Evolutionary conservation across 768 basidiomycete genomes (phyloP), one percentile per base, ranked within the genome.

Genomic region (Mycena capillaripes): DNA sequence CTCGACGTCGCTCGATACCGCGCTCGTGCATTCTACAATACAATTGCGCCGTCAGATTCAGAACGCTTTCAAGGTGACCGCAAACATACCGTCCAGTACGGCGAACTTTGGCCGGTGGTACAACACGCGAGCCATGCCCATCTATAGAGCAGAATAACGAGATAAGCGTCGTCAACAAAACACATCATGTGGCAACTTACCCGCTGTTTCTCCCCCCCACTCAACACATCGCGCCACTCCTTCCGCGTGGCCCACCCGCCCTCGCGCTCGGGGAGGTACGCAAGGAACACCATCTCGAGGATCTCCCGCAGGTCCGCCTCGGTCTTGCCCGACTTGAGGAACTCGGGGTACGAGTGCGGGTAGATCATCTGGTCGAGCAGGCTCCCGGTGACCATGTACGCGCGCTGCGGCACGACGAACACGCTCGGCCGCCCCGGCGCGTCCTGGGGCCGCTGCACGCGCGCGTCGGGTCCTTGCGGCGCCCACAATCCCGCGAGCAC

Each of bases 161-260:
- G 77, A 69, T 25, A 65, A 61, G 14, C 56, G 68, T 16, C n/a
- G 67, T 16, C 29, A 61, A 38, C 14, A 25, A 57, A 38, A n/a
- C 12, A 25, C 9, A n/a, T 10, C 38, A 16, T 4, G 38, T 38
- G 1, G 4, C 38, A 17, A 16, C 9, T 44, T 70, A 94, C 93
- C 78, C 97, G 83, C 82, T 99, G 97, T 83, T 98, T 98, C 88
- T 98, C 97, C 0, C 97, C 97, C 0, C 97, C 97, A 76, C 95
- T 97, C 42, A 44, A 21, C 53, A 98, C 95, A 82, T 98, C 96
- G 73, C 96, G 89, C 97, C 97, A 99, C 81, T 98, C 97, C 82
- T 98, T 98, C 78, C 93, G 84, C 30, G 95, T 93, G 70, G 86
- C 86, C 91, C 95, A 95, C 0, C 97, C 97, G 0, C 97, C 97